Base-by-base conservation (phyloP, 306 rosid genomes). In the Cicer bijugum region DNA sequence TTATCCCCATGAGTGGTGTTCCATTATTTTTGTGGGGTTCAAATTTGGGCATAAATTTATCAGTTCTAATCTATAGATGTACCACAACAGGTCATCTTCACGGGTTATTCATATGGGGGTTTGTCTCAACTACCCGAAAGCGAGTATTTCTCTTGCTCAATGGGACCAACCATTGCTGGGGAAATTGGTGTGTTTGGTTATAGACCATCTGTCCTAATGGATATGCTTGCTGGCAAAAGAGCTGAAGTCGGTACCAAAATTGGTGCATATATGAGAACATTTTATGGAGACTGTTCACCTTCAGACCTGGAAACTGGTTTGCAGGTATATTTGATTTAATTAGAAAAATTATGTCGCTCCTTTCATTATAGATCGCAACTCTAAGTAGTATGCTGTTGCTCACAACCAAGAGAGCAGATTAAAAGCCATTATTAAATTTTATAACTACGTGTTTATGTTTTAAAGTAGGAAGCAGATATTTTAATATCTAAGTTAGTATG, bases 221-320 rank as follows among this genome's bases (percentile, higher is more conserved):
- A 94, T 82, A 91, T 94, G 92, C 96, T 94, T 81, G 98, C 98
- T 72, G 98, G 97, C 53, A 94, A 94, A 83, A 89, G 97, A 84
- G 97, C 97, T 75, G 98, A 94, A 91, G 96, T 94, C 37, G 92
- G 98, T 53, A 85, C 89, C 75, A 91, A 87, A 79, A 78, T 94
- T 78, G 98, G 97, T 78, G 98, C 98, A 75, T 94, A 94, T 67
- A 94, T 91, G 92, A 91, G 97, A 87, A 91, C 88, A 12, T 94
- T 94, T 87, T 81, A 88, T 73, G 96, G 95, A 75, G 97, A 91
- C 68, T 91, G 98, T 86, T 94, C 98, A 60, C 98, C 98, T 14
- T 67, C 97, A 38, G 98, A 94, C 87, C 85, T 94, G 76, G 98
- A 94, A 86, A 91, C 96, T 83, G 98, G 95, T 75, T 80, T 94